phyloP scores from a whole-genome alignment of 2,329 filamentous ascomycete genomes.

The Cordyceps militaris region DNA sequence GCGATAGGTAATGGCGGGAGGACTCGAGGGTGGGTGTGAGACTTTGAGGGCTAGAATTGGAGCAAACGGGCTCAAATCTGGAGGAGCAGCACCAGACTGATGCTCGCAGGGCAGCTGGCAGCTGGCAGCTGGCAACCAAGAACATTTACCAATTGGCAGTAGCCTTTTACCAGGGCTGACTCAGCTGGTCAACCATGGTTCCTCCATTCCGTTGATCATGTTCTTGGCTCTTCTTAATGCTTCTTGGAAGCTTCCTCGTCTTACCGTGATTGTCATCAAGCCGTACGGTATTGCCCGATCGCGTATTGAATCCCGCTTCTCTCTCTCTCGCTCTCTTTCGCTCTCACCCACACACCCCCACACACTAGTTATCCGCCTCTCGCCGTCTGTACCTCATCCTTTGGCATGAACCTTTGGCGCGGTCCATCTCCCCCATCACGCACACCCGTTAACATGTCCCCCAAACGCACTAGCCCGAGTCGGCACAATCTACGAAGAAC shows the following conservation, averaged over 20 bases:
- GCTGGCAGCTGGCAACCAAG: neutral
- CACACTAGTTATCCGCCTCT: neutral
- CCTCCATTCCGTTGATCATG: neutral
- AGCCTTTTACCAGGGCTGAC: neutral
- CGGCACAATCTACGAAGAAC: neutral
- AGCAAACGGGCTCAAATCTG: neutral
- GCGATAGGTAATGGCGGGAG: neutral
- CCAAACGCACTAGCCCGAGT: neutral
- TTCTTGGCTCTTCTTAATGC: neutral
- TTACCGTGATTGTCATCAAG: neutral
- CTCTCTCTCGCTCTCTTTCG: neutral
- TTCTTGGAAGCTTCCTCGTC: neutral
- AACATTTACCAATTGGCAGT: neutral
- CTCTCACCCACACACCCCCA: neutral
- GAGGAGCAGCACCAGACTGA: neutral
- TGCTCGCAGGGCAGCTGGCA: neutral
- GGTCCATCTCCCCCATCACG: neutral
- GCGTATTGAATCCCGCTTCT: conserved; percentile 8
- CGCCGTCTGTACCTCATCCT: neutral
- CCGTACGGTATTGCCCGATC: conserved; percentile 6
- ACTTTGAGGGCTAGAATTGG: neutral
- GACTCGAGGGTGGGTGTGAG: neutral
- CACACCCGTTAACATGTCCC: neutral
- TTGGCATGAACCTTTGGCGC: conserved; percentile 1
- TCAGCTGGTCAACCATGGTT: neutral